Percentiles rank a stretch among this genome's conserved stretches.
These are phyloP conservation scores for Marchantia polymorpha DNA, from an alignment of 225 moss, liverwort and hornwort species.

Conservation along the genomic window DNA sequence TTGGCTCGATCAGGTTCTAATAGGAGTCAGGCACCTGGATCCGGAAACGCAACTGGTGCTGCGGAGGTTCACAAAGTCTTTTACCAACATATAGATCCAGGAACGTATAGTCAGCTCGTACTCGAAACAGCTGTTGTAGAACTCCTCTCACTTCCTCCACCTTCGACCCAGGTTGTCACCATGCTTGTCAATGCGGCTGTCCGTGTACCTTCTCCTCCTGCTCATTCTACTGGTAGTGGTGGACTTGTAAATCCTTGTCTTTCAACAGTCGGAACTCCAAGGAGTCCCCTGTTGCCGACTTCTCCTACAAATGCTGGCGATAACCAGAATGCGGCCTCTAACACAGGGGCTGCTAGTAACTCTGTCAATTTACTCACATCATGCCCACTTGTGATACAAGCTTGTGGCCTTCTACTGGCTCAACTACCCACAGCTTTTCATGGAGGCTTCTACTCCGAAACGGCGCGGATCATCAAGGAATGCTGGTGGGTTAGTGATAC, in stretches of 20 bases:
- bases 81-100: conserved; percentile 89
- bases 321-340: conserved; percentile 36
- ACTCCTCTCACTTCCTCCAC: conserved; percentile 76
- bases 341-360: conserved; percentile 32
- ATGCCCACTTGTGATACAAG: conserved; percentile 81
- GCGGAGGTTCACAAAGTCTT: conserved; percentile 71
- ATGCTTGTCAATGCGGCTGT: conserved; percentile 91
- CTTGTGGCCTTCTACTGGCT: conserved; percentile 88
- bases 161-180: conserved; percentile 68
- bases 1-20: conserved; percentile 51
- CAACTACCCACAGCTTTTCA: conserved; percentile 86
- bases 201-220: conserved; percentile 61
- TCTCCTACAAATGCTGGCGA: conserved; percentile 57
- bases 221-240: conserved; percentile 25
- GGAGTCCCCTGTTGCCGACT: conserved; percentile 68
- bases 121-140: conserved; percentile 96
- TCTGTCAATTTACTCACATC: conserved; percentile 43
- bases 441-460: conserved; percentile 67
- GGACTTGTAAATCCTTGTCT: conserved; percentile 8
- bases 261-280: conserved; percentile 47
- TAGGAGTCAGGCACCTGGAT: conserved; percentile 49
- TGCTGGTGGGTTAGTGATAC: conserved; percentile 89
- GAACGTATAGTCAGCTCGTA: conserved; percentile 82
- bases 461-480: conserved; percentile 80
- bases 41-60: conserved; percentile 37